Evolutionary conservation across 257 asterid species (phyloP), one percentile per base, ranked within the genome.

Genomic region (Plectranthus barbatus): DNA sequence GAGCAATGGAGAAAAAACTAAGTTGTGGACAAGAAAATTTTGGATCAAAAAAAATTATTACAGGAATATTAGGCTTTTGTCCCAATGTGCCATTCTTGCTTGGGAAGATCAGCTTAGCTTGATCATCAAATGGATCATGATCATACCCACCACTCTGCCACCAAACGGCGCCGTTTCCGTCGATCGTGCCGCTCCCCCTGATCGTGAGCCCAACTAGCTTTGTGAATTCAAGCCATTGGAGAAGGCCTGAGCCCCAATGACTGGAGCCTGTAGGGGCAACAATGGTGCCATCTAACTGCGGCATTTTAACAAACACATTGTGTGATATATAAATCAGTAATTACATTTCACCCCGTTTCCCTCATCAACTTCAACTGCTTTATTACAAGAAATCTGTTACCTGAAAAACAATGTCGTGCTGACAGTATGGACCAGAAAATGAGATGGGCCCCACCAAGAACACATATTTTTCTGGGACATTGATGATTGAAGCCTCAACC

Each of bases 151-250:
- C 39, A 39, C 72, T 78, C 53, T 82, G 80, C 99, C 99, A 93
- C 99, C 97, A 93, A 68, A 79, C 89, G 18, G 94, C 84, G 36
- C 99, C 99, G 33, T 66, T 81, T 19, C 99, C 99, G 14, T 93
- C 96, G 1, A 93, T 76, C 0, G 26, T 65, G 4, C 99, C 97
- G 9, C 79, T 84, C 42, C 99, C 99, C 52, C 34, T 77, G 45
- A 93, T 72, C 15, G 96, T 87, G 14, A 90, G 79, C 23, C 99
- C 99, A 0, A 86, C 90, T 23, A 93, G 76, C 70, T 93, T 93
- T 3, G 95, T 77, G 62, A 93, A 93, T 47, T 78, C 72, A 6
- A 93, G 90, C 99, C 99, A 93, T 14, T 90, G 97, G 0, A 90
- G 51, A 56, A 74, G 59, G 23, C 99, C 99, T 42, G 90, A 78